These are phyloP conservation scores for Trichoderma koningiopsis DNA, from an alignment of 2,329 filamentous ascomycete genomes.

Conservation along the genomic window DNA sequence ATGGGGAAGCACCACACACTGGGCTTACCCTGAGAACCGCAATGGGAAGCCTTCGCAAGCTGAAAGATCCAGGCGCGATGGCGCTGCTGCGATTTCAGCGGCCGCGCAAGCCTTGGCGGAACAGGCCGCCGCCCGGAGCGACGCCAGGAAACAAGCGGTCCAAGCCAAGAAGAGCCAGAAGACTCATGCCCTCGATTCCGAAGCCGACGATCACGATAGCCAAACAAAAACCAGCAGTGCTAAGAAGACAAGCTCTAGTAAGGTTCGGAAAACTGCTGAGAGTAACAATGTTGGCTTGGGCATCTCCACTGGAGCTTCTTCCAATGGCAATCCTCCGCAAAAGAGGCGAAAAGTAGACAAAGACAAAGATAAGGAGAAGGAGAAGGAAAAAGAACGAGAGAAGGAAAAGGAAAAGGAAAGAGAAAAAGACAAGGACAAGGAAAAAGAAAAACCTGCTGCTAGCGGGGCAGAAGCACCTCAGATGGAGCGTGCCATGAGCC, in stretches of 20 bases:
- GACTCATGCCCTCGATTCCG: conserved; percentile 71
- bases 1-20: conserved; percentile 87
- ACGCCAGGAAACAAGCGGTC: conserved; percentile 80
- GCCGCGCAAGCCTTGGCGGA: conserved; percentile 76
- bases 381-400: conserved; percentile 62
- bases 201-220: conserved; percentile 70
- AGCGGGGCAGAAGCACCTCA: conserved; percentile 47
- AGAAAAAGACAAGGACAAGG: conserved; percentile 57
- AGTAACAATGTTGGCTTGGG: conserved; percentile 62
- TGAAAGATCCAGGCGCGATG: conserved; percentile 77
- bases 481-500: conserved; percentile 71
- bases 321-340: conserved; percentile 58
- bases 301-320: conserved; percentile 58
- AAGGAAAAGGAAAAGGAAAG: conserved; percentile 75
- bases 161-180: conserved; percentile 74
- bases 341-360: conserved; percentile 87
- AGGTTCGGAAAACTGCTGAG: conserved; percentile 65
- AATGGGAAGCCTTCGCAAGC: conserved; percentile 64
- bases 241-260: conserved; percentile 67
- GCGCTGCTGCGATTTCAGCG: conserved; percentile 74
- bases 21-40: conserved; percentile 91
- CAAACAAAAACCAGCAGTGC: conserved; percentile 49
- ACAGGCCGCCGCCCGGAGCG: conserved; percentile 81
- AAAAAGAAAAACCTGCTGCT: conserved; percentile 27
- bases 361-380: conserved; percentile 50